A percentile compares a stretch with the other conserved stretches of the same genome.
These are phyloP conservation scores for Porphyrellus cyaneotinctus DNA, from an alignment of 768 basidiomycete species.

Conservation along the genomic window DNA sequence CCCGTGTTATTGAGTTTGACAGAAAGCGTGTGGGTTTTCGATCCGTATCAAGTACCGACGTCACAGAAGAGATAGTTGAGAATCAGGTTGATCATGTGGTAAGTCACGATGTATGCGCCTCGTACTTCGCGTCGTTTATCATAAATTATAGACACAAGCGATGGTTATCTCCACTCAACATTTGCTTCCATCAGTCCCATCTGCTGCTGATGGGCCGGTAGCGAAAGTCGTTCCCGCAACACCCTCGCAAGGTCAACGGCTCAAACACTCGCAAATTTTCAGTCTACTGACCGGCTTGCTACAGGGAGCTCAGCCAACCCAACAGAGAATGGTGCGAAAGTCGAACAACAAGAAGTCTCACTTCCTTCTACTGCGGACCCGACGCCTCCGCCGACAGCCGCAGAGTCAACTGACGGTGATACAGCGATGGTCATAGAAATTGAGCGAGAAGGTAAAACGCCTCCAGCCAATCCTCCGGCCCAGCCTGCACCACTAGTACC, in stretches of 20 bases:
- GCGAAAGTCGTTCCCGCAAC: conserved; percentile 20
- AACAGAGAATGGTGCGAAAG: conserved; percentile 25
- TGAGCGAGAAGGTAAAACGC: conserved; percentile 39
- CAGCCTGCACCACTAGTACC: conserved; percentile 16
- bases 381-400: conserved; percentile 26
- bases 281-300: background rate
- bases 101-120: conserved; percentile 16
- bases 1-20: conserved; percentile 88
- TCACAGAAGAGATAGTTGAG: conserved; percentile 73
- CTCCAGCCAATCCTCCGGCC: conserved; percentile 24
- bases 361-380: conserved; percentile 32
- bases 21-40: conserved; percentile 55
- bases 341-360: conserved; percentile 34
- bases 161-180: conserved; percentile 92
- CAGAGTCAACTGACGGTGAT: conserved; percentile 25
- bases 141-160: conserved; percentile 64
- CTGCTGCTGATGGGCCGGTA: conserved; percentile 23
- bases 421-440: conserved; percentile 45
- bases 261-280: background rate
- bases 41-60: conserved; percentile 49
- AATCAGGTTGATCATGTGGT: conserved; percentile 53
- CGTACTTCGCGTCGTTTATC: conserved; percentile 2
- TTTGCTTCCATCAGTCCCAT: conserved; percentile 47
- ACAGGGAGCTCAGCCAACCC: conserved; percentile 23
- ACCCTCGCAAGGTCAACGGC: conserved; percentile 26